Base-by-base conservation (phyloP, 208 protist species). In the Acanthamoeba culbertsoni region DNA sequence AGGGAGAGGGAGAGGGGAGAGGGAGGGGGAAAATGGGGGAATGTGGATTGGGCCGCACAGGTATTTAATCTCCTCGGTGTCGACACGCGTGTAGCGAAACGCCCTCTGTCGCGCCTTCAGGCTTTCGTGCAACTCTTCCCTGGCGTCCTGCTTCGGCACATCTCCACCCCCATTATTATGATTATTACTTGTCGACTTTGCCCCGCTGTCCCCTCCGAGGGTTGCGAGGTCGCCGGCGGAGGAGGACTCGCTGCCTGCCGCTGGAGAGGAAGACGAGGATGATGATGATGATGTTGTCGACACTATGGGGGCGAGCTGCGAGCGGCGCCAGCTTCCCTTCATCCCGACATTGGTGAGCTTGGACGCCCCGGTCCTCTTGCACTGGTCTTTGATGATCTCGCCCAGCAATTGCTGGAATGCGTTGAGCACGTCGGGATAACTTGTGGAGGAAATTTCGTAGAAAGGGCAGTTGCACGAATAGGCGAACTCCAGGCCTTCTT, bases 341-440 rank as follows among this genome's bases (percentile, higher is more conserved):
- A 62, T 3, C 53, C 53, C 53, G 23, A 62, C 23, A 3, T 26
- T 14, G 2, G 53, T 62, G 8, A 62, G 53, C 53, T 62, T 62
- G 35, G 63, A 12, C 63, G 63, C 63, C 23, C 23, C 53, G 23
- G 2, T 26, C 63, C 18, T 73, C 5, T 3, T 12, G 63, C 63
- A 40, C 68, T 48, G 31, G 42, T 20, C 37, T 40, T 79, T 79
- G 37, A 79, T 14, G 42, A 79, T 79, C 42, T 79, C 68, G 33
- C 42, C 68, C 68, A 79, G 68, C 16, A 79, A 40, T n/a, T 79
- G 68, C 68, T 79, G 68, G 68, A 79, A 79, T 10, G 68, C 68
- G 42, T 79, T 79, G 37, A 79, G 68, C 68, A 79, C 68, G 42
- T 79, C 68, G 42, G 31, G 23, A 40, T 79, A 79, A 40, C 28